A percentile compares a stretch with the other conserved stretches of the same genome.
Evolutionary conservation across 306 rosid genomes (phyloP).

Genomic region (Macrotyloma uniflorum): DNA sequence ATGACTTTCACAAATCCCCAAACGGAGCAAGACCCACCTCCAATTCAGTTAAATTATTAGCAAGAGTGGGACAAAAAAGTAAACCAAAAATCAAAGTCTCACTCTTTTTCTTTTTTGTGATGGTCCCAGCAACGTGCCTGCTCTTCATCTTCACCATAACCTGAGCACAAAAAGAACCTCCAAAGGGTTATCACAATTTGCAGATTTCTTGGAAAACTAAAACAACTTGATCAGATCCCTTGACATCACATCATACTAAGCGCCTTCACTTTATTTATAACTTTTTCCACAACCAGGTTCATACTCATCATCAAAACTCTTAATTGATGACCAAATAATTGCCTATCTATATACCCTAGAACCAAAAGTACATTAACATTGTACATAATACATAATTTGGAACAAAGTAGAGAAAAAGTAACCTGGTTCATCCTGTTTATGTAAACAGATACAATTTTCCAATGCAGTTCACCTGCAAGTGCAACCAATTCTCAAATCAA

Average conservation of each 20-base stretch:
- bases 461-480: conserved; percentile 89
- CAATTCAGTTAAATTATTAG: conserved; percentile 58
- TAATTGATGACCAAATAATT: conserved; percentile 65
- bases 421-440: conserved; percentile 85
- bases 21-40: conserved; percentile 79
- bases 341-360: background rate
- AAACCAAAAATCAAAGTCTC: conserved; percentile 50
- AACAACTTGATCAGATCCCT: conserved; percentile 39
- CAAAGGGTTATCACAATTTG: conserved; percentile 42
- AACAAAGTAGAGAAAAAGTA: conserved; percentile 11
- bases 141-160: conserved; percentile 99
- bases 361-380: conserved; percentile 22
- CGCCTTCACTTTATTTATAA: conserved; percentile 36
- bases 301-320: conserved; percentile 50
- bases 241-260: conserved; percentile 41
- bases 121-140: conserved; percentile 98
- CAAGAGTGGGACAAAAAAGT: conserved; percentile 52
- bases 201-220: conserved; percentile 46
- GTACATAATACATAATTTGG: background rate
- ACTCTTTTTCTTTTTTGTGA: conserved; percentile 99
- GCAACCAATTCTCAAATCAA: conserved; percentile 30
- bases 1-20: conserved; percentile 92
- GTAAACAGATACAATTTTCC: conserved; percentile 94
- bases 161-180: conserved; percentile 77
- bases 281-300: conserved; percentile 49